Conservation (phyloP, 495 filamentous ascomycete genomes). For the Aspergillus leporis region DNA sequence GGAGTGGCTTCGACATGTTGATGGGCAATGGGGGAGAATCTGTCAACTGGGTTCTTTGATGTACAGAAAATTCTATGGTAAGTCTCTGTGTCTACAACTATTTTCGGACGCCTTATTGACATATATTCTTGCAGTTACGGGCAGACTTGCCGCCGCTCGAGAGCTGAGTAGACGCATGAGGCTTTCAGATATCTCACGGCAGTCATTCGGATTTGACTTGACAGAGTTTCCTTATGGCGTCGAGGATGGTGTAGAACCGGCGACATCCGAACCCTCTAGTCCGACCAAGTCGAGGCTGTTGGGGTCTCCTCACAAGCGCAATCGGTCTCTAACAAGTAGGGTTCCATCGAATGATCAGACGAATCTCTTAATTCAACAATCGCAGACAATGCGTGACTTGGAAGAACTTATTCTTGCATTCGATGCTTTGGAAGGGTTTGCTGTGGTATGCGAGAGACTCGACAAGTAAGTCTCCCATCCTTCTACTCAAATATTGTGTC, state of each 20-base stretch:
- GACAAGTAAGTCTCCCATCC: constrained; percentile 37
- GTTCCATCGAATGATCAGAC: constrained; percentile 15
- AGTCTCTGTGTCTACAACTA: constrained; percentile 9
- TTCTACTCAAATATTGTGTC: neutral
- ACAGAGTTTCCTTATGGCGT: constrained; percentile 31
- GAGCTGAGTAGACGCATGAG: constrained; percentile 52
- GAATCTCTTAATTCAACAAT: constrained; percentile 48
- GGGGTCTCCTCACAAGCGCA: constrained; percentile 23
- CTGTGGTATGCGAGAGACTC: constrained; percentile 44
- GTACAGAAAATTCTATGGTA: constrained; percentile 60
- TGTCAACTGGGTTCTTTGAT: constrained; percentile 65
- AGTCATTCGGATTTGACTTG: constrained; percentile 44
- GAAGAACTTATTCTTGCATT: constrained; percentile 68
- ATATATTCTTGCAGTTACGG: constrained; percentile 25
- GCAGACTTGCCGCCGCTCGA: constrained; percentile 65
- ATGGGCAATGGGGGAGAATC: constrained; percentile 69
- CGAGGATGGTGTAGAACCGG: constrained; percentile 23
- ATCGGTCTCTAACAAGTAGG: constrained; percentile 18
- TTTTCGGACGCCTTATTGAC: neutral
- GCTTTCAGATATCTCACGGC: constrained; percentile 42
- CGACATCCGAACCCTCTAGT: constrained; percentile 30
- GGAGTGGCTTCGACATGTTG: constrained; percentile 79
- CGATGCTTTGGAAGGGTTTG: constrained; percentile 64
- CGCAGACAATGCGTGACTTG: constrained; percentile 69
- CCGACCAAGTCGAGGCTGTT: constrained; percentile 33